Evolutionary conservation across 495 filamentous ascomycete genomes (phyloP).

Genomic region (Opeltia flavorubescens): DNA sequence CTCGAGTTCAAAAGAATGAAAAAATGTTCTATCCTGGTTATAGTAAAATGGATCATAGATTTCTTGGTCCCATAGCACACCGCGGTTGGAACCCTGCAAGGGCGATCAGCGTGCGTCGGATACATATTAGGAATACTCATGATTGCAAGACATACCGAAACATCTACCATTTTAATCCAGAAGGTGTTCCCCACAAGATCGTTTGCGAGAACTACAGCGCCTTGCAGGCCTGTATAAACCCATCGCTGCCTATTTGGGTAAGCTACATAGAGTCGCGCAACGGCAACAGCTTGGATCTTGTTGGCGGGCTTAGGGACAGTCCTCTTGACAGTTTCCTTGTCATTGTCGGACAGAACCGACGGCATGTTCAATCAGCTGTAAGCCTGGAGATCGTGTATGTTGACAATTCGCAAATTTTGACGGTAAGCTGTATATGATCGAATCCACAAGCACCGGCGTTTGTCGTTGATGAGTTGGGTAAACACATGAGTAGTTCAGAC

Average conservation of each 20-base stretch:
- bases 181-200: slow-evolving; percentile 89
- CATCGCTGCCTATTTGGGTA: slow-evolving; percentile 78
- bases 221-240: slow-evolving; percentile 88
- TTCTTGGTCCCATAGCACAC: slow-evolving; percentile 97
- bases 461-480: no score
- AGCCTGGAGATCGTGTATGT: neutral
- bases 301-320: slow-evolving; percentile 81
- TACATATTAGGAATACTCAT: no score
- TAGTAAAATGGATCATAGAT: slow-evolving; percentile 89
- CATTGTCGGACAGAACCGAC: slow-evolving; percentile 74
- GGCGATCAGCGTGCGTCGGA: neutral
- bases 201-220: slow-evolving; percentile 84
- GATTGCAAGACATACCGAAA: slow-evolving; percentile 53
- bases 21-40: slow-evolving; percentile 91
- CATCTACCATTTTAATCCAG: slow-evolving; percentile 94
- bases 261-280: slow-evolving; percentile 87
- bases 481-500: no score
- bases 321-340: slow-evolving; percentile 87
- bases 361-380: slow-evolving; percentile 44
- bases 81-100: slow-evolving; percentile 55
- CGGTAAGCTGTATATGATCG: no score
- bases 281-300: slow-evolving; percentile 88
- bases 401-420: no score
- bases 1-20: slow-evolving; percentile 93
- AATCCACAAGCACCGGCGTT: no score